phyloP scores from a whole-genome alignment of 495 filamentous ascomycete species.

The Penicillium roqueforti region DNA sequence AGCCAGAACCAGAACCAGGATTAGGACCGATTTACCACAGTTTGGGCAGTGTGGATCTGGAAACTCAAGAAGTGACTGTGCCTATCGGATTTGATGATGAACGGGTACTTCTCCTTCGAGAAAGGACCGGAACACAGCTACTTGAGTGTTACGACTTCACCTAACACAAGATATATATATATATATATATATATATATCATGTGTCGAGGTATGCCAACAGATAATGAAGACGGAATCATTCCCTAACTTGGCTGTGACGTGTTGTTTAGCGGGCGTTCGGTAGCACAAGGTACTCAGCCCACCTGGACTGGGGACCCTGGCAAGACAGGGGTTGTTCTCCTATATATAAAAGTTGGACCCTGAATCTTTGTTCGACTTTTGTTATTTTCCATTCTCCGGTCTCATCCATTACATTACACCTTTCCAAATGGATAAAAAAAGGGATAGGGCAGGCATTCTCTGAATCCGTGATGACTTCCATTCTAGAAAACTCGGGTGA shows the following conservation, averaged over 20 bases:
- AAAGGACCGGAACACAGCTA: constrained; percentile 64
- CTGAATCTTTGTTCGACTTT: neutral
- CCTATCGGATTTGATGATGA: constrained; percentile 88
- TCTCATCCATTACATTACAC: no score
- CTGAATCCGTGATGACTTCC: neutral
- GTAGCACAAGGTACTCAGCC: constrained; percentile 31
- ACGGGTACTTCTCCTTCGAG: constrained; percentile 79
- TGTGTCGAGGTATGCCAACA: neutral
- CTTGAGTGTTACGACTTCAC: constrained; percentile 93
- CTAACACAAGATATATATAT: constrained; percentile 28
- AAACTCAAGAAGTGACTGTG: neutral
- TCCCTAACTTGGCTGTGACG: no score
- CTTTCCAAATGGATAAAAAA: neutral
- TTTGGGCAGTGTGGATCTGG: neutral
- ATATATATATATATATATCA: neutral
- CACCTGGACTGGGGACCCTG: constrained; percentile 22
- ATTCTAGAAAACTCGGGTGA: no score
- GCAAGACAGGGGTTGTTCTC: constrained; percentile 8
- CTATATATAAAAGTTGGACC: constrained; percentile 6
- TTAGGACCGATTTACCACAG: neutral
- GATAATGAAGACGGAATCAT: neutral
- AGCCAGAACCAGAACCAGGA: neutral
- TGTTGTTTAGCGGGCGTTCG: no score
- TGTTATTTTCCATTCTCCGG: neutral
- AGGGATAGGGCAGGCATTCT: no score